Evolutionary conservation across 108 stramenopile species (phyloP).

Genomic region (Pinguiococcus pyrenoidosus): DNA sequence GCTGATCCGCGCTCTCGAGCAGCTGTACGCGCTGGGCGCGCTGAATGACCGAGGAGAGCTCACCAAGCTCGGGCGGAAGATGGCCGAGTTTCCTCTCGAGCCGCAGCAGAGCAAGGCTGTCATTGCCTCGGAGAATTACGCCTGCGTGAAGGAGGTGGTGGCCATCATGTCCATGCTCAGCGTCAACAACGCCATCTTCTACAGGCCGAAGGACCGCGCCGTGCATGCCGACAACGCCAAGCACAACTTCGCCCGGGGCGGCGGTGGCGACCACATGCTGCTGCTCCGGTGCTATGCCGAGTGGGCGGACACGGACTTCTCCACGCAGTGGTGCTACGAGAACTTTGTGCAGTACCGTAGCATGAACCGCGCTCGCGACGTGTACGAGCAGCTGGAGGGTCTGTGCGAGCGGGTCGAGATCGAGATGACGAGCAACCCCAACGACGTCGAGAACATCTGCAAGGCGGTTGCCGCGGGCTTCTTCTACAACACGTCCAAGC

Average conservation of each 20-base stretch:
- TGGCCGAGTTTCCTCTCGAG: constrained; percentile 98
- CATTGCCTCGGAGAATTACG: constrained; percentile 82
- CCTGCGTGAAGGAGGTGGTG: constrained; percentile 74
- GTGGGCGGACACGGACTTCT: constrained; percentile 84
- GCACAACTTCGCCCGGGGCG: constrained; percentile 89
- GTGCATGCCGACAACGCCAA: constrained; percentile 94
- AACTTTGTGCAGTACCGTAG: constrained; percentile 88
- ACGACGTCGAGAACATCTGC: constrained; percentile 55
- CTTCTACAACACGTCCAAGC: constrained; percentile 89
- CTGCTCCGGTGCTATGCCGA: constrained; percentile 75
- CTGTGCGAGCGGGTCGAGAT: constrained; percentile 97
- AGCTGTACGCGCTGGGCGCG: constrained; percentile 97
- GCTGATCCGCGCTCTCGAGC: constrained; percentile 82
- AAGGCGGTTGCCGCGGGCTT: constrained; percentile 88
- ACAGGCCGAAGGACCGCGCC: constrained; percentile 90
- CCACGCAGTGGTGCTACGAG: constrained; percentile 94
- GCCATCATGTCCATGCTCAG: constrained; percentile 90
- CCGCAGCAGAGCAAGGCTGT: constrained; percentile 93
- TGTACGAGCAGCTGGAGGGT: constrained; percentile 91
- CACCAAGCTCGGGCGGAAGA: constrained; percentile 90
- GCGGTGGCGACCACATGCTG: constrained; percentile 86
- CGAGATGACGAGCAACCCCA: constrained; percentile 51
- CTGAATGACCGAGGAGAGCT: constrained; percentile 93
- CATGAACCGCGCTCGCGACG: constrained; percentile 84
- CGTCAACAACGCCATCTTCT: constrained; percentile 80